phyloP scores from a whole-genome alignment of 129 eudicot species.

The Centaurea solstitialis region DNA sequence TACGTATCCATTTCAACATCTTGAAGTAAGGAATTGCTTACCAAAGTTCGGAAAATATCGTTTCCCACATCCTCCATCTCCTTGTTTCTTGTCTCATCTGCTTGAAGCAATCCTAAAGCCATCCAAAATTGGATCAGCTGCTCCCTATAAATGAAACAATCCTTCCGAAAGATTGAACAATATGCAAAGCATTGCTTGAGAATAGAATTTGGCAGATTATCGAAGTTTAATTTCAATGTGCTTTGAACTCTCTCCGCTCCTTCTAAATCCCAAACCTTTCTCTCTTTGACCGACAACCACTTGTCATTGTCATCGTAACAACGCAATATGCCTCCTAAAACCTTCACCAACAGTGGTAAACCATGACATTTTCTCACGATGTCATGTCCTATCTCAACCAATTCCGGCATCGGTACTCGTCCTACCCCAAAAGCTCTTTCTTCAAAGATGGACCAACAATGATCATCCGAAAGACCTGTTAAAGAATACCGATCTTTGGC shows the following conservation, averaged over 20 bases:
- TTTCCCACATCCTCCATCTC: background rate
- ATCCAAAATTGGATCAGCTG: conserved; percentile 1
- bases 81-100: background rate
- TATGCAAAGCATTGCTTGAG: background rate
- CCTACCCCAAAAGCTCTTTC: background rate
- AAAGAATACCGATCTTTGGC: background rate
- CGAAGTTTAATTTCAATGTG: background rate
- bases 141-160: background rate
- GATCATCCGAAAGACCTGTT: background rate
- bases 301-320: background rate
- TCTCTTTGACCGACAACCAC: background rate
- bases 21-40: background rate
- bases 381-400: background rate
- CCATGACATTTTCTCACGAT: background rate
- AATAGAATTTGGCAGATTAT: background rate
- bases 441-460: background rate
- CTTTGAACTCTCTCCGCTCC: background rate
- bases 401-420: background rate
- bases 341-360: background rate
- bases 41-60: background rate
- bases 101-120: conserved; percentile 8
- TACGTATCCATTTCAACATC: background rate
- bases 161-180: background rate
- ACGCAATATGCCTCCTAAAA: background rate
- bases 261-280: background rate